These are phyloP conservation scores for Xylaria sp. DNA, from an alignment of 2,329 filamentous ascomycete species.

Conservation along the genomic window DNA sequence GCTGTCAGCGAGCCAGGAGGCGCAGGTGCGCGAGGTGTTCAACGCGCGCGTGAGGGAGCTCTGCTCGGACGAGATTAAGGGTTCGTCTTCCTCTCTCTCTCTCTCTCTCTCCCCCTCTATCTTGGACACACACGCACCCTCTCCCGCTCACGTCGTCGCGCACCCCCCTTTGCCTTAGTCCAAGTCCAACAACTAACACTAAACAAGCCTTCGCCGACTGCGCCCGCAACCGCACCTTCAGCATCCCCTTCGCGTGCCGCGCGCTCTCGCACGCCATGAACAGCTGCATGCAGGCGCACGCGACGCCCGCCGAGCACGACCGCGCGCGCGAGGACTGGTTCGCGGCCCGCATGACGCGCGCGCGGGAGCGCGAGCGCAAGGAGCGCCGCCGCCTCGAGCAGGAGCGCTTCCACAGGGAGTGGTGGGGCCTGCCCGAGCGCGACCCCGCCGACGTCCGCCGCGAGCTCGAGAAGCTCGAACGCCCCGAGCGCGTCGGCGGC, in stretches of 20 bases:
- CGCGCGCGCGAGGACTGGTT: conserved; percentile 96
- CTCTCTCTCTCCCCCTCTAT: too few species aligned
- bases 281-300: conserved; percentile 87
- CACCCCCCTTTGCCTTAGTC: too few species aligned
- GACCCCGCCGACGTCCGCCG: conserved; percentile 62
- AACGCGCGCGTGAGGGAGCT: conserved; percentile 74
- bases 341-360: conserved; percentile 75
- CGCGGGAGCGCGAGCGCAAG: conserved; percentile 73
- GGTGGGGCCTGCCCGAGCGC: conserved; percentile 72
- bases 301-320: conserved; percentile 86
- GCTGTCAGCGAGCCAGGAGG: conserved; percentile 61
- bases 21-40: conserved; percentile 55
- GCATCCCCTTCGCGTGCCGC: conserved; percentile 87
- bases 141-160: too few species aligned
- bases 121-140: too few species aligned
- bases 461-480: conserved; percentile 63
- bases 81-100: too few species aligned
- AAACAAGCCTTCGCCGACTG: conserved; percentile 87
- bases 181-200: not conserved
- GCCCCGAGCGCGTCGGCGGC: conserved; percentile 67
- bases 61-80: conserved; percentile 83
- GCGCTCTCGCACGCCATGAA: conserved; percentile 88
- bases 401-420: conserved; percentile 73
- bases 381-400: conserved; percentile 69
- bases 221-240: conserved; percentile 85